These are phyloP conservation scores for Scedosporium aurantiacum DNA, from an alignment of 2,329 filamentous ascomycete species.

Conservation along the genomic window DNA sequence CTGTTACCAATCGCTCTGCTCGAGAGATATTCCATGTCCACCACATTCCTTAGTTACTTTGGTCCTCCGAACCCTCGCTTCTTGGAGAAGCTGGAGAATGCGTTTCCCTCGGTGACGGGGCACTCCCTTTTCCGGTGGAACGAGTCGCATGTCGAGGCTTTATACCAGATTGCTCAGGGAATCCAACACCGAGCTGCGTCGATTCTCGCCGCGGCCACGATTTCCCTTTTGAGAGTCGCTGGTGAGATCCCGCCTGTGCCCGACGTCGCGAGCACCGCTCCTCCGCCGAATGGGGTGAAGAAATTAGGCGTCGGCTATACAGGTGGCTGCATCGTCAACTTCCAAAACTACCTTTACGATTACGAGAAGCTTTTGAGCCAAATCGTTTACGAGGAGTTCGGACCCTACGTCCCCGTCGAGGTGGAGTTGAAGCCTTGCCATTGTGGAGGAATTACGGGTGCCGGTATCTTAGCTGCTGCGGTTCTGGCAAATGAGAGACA, in stretches of 20 bases:
- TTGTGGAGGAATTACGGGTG: conserved; percentile 50
- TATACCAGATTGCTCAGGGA: conserved; percentile 57
- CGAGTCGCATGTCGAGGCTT: conserved; percentile 40
- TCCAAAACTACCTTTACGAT: conserved; percentile 60
- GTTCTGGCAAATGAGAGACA: conserved; percentile 8
- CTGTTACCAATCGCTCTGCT: conserved; percentile 44
- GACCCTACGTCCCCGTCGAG: conserved; percentile 22
- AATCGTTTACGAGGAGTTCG: conserved; percentile 26
- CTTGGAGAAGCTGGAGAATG: conserved; percentile 34
- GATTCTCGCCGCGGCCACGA: conserved; percentile 60
- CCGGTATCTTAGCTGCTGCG: conserved; percentile 46
- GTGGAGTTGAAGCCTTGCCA: conserved; percentile 45
- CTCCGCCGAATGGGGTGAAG: conserved; percentile 14
- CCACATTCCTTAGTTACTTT: conserved; percentile 61
- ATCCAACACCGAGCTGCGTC: conserved; percentile 64
- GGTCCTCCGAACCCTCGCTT: conserved; percentile 40
- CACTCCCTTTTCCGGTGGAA: conserved; percentile 50
- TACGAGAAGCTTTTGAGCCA: conserved; percentile 58
- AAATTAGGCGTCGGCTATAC: conserved; percentile 71
- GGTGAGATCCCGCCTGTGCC: conserved; percentile 45
- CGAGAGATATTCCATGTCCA: conserved; percentile 53
- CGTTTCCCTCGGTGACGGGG: conserved; percentile 39
- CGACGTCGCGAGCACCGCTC: not conserved
- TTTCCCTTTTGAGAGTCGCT: conserved; percentile 58
- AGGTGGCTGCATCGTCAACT: conserved; percentile 69